Percentiles rank a stretch among this genome's conserved stretches.
phyloP scores from a whole-genome alignment of 148 eudicot species.

The Vaccinium myrtillus region DNA sequence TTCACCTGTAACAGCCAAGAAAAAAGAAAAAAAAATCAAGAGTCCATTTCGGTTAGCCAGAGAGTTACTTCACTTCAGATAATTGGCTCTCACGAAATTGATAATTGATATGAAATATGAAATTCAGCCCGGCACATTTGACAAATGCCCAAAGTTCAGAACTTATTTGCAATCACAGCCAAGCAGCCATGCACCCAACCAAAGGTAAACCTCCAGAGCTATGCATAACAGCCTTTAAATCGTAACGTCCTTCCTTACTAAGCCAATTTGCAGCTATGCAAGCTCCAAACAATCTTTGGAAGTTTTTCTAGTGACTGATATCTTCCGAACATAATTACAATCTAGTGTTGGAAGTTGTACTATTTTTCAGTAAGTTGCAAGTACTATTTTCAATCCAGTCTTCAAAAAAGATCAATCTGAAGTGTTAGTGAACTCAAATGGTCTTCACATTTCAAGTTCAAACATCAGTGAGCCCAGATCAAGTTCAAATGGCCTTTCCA shows the following conservation, averaged over 20 bases:
- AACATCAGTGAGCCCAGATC: not conserved
- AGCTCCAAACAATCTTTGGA: not conserved
- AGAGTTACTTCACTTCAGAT: not conserved
- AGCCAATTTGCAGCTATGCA: not conserved
- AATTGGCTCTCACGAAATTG: not conserved
- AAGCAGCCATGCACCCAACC: not conserved
- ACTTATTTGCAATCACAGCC: not conserved
- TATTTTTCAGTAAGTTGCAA: not conserved
- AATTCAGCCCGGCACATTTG: not conserved
- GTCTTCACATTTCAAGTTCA: not conserved
- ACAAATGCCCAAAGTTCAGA: not conserved
- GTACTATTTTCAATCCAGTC: not conserved
- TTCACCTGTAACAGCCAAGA: conserved; percentile 45
- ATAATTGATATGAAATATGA: not conserved
- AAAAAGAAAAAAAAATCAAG: not conserved
- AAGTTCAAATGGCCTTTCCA: not conserved
- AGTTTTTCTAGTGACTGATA: not conserved
- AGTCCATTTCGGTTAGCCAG: not conserved
- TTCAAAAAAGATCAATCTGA: not conserved
- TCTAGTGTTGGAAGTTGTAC: not conserved
- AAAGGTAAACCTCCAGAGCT: not conserved
- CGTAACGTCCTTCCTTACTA: not conserved
- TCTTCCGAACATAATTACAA: not conserved
- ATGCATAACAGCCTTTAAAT: not conserved
- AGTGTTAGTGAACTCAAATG: not conserved